Base-by-base conservation (phyloP, 164 flowering plant genomes). In the Sextonia rubra region DNA sequence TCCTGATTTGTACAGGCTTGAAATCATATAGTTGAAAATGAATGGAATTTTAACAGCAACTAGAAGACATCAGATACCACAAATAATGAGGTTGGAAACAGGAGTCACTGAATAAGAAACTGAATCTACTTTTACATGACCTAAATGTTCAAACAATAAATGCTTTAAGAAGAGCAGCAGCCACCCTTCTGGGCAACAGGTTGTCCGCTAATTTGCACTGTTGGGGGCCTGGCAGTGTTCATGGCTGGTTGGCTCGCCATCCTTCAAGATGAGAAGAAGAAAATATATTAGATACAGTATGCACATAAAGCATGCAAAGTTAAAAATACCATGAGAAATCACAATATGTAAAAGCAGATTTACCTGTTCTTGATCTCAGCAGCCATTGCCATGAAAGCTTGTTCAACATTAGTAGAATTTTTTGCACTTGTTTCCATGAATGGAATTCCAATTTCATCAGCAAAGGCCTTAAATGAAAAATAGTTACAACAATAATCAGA, bases 231-330 rank as follows among this genome's bases (percentile, higher is more conserved):
- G 14, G 86, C 85, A 68, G 73, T 84, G 85, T 81, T 89, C 85
- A 84, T 80, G 60, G 90, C 86, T 20, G 94, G 97, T 83, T 91
- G 97, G 77, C 89, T 91, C 37, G 93, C 97, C 94, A 91, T 90
- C 84, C 97, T 91, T 83, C 74, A 70, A 47, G 26, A 70, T 47
- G 26, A 26, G 15, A 1, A 22, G 14, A 15, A 47, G 2, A 63
- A 20, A n/a, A 58, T 30, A 32, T n/a, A 17, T 25, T 5, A 7
- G 18, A 3, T 12, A 60, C 9, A 20, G 8, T 3, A 12, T 5
- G 15, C 23, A 25, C 12, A 7, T 23, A 25, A n/a, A 12, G 23
- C 15, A 15, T 17, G 4, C 37, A 48, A 52, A 47, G 25, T 8
- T 18, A 15, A 0, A 14, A 37, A 37, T 37, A 37, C 44, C 44